A percentile compares a stretch with the other conserved stretches of the same genome.
Evolutionary conservation across 2,329 filamentous ascomycete species (phyloP).

Genomic region (Diaporthe batatas): DNA sequence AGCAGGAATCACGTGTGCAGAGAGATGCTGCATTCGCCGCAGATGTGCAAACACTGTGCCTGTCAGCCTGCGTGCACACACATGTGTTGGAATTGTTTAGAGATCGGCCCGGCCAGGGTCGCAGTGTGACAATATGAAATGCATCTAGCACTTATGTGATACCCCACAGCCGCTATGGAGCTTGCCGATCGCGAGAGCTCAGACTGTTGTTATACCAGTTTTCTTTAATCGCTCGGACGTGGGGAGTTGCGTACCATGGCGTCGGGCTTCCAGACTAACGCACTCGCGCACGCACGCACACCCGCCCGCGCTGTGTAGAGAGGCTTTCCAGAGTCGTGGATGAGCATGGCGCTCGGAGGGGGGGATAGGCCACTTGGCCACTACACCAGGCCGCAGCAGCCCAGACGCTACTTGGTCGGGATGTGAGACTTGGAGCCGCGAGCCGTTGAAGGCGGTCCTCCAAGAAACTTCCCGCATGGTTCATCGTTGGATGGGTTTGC

Average conservation of each 20-base stretch:
- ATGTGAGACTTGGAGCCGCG: conserved; percentile 19
- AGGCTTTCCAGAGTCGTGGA: conserved; percentile 1
- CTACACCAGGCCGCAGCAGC: neutral
- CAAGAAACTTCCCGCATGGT: conserved; percentile 13
- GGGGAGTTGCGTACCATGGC: conserved; percentile 1
- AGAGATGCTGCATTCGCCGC: conserved; percentile 7
- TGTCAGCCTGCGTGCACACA: neutral
- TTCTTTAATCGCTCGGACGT: neutral
- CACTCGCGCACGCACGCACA: neutral
- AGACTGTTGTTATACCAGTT: neutral
- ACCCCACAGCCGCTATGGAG: neutral
- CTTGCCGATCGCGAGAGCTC: neutral
- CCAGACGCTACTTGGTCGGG: conserved; percentile 4
- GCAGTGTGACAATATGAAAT: conserved; percentile 15
- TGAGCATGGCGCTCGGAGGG: conserved; percentile 3
- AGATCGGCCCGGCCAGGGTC: conserved; percentile 1
- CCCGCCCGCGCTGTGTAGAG: neutral
- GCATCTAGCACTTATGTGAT: conserved; percentile 13
- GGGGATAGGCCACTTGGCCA: neutral
- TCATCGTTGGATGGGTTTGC: conserved; percentile 9
- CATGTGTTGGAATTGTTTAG: neutral
- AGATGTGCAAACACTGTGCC: conserved; percentile 9
- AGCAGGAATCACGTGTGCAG: neutral
- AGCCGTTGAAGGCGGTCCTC: conserved; percentile 19
- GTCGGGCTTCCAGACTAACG: neutral